Base-by-base conservation (phyloP, 805 yeast genomes). In the Yamadazyma sp. region DNA sequence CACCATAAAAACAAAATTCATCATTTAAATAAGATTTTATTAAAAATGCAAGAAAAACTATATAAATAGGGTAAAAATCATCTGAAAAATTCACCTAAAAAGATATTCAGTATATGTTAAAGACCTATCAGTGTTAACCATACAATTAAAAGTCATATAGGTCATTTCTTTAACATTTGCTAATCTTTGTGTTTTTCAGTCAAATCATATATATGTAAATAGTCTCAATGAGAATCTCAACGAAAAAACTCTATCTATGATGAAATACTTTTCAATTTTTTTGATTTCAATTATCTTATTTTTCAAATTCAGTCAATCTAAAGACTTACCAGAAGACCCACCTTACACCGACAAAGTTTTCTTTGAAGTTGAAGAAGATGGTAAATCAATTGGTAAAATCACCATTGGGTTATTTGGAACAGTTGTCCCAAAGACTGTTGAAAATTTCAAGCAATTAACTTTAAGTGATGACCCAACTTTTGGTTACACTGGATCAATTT, bases 381-480 rank as follows among this genome's bases (percentile, higher is more conserved):
- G 78, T 34, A 67, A 80, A 58, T 53, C 68, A 4, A 65, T 89
- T 31, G 98, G 98, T 32, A 77, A 94, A 58, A 73, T 91, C 45
- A 85, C 82, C 40, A 69, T 91, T 58, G 98, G 97, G 9, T 73
- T 91, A 34, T 91, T 81, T 55, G 97, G 96, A 32, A 76, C 80
- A 58, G 84, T 82, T 53, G 93, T 84, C 50, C 97, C 97, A 70
- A 89, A 87, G 78, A 89, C 97, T 46, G 82, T 94, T 49, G 94
- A 85, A 70, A 89, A 89, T 77, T 89, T 89, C 84, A 82, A 95
- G 70, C 95, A 95, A 45, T 76, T 89, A 57, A 74, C 83, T 64
- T 88, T 81, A 41, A 76, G 71, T 35, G 68, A 61, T 47, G 64
- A 66, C 54, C 44, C 48, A 19, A 69, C 68, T 12, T 67, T 63